phyloP scores from a whole-genome alignment of 306 rosid species.

The Cucumis sativus region DNA sequence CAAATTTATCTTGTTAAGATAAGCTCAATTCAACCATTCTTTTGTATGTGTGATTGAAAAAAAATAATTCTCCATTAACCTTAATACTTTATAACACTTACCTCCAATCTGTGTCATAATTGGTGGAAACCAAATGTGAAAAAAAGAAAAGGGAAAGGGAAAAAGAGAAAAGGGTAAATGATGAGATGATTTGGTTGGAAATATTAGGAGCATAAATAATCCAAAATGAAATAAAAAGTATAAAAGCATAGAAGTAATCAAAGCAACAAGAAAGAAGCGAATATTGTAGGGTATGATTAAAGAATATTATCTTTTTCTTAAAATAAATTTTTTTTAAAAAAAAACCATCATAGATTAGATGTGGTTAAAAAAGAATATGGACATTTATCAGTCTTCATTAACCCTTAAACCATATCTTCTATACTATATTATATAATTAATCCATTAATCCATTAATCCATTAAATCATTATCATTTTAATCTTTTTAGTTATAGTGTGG shows the following conservation, averaged over 20 bases:
- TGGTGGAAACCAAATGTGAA: background rate
- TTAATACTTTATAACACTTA: background rate
- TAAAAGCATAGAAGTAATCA: background rate
- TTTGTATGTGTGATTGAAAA: too few species aligned
- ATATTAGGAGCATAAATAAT: background rate
- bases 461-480: conserved; percentile 2
- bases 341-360: background rate
- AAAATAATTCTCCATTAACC: too few species aligned
- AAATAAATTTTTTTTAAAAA: background rate
- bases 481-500: background rate
- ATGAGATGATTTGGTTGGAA: background rate
- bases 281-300: conserved; percentile 1
- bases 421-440: background rate
- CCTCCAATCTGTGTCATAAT: background rate
- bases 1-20: too few species aligned
- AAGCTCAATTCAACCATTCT: too few species aligned
- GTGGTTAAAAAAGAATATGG: background rate
- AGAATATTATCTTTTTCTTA: background rate
- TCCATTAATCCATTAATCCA: conserved; percentile 4
- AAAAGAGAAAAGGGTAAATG: background rate
- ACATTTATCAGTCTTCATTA: background rate
- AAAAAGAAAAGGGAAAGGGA: background rate
- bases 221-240: background rate
- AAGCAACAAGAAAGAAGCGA: background rate
- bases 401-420: background rate